Percentiles rank a stretch among this genome's conserved stretches.
phyloP scores from a whole-genome alignment of 305 asterid species.

The Fraxinus paxiana region DNA sequence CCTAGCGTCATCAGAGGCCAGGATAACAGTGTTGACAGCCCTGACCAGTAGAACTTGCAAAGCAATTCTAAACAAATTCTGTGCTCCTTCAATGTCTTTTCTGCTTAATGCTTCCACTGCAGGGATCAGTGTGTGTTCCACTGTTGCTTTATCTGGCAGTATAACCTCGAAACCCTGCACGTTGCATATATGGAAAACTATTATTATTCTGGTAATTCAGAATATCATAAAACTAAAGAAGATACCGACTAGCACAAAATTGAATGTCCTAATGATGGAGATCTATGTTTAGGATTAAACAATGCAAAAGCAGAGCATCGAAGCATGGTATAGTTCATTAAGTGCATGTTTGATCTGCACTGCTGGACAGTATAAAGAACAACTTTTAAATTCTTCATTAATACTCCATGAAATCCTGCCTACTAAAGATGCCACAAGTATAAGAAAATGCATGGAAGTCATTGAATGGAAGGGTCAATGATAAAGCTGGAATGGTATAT shows the following conservation, averaged over 20 bases:
- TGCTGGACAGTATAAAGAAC: not conserved
- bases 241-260: not conserved
- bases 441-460: not conserved
- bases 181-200: not conserved
- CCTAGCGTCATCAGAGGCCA: conserved; percentile 61
- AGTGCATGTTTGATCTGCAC: not conserved
- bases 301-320: not conserved
- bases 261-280: not conserved
- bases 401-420: not conserved
- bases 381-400: not conserved
- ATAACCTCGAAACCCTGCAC: conserved; percentile 79
- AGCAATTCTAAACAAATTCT: conserved; percentile 59
- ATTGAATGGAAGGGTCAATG: not conserved
- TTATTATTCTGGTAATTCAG: not conserved
- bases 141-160: conserved; percentile 60
- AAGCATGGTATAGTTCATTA: not conserved
- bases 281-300: not conserved
- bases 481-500: not conserved
- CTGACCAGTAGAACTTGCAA: conserved; percentile 58
- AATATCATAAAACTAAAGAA: not conserved
- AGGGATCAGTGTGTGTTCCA: conserved; percentile 59
- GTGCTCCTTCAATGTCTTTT: conserved; percentile 70
- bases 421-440: not conserved
- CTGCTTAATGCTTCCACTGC: conserved; percentile 61
- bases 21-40: conserved; percentile 57